phyloP scores from a whole-genome alignment of 768 basidiomycete genomes.

The Russula brevipes region DNA sequence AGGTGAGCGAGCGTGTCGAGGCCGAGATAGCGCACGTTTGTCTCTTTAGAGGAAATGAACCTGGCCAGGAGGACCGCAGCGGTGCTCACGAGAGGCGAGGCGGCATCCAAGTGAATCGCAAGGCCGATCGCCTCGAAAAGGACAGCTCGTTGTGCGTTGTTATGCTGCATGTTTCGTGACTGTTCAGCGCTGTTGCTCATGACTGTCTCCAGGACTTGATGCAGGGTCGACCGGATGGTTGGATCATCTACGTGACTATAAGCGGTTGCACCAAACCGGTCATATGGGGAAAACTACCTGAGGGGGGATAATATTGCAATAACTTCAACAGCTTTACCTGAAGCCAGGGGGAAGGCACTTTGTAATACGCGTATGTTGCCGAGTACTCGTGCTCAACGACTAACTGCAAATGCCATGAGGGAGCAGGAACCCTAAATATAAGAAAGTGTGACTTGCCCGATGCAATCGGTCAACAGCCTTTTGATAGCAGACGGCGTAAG shows the following conservation, averaged over 20 bases:
- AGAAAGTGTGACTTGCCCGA: constrained; percentile 46
- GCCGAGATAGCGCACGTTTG: constrained; percentile 95
- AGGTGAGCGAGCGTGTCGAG: constrained; percentile 98
- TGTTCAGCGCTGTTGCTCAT: constrained; percentile 91
- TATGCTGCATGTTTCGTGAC: constrained; percentile 93
- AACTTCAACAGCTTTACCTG: constrained; percentile 93
- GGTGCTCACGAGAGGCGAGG: constrained; percentile 78
- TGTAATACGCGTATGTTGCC: constrained; percentile 92
- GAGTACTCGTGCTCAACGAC: constrained; percentile 88
- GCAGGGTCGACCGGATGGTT: constrained; percentile 67
- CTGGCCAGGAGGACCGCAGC: constrained; percentile 89
- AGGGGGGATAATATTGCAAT: constrained; percentile 92
- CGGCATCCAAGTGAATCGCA: constrained; percentile 92
- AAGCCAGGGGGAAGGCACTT: constrained; percentile 95
- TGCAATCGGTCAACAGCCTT: constrained; percentile 89
- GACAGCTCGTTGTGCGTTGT: constrained; percentile 97
- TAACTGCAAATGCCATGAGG: constrained; percentile 46
- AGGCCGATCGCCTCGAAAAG: constrained; percentile 96
- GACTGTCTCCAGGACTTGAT: constrained; percentile 80
- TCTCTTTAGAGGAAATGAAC: constrained; percentile 97
- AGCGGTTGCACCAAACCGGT: not conserved
- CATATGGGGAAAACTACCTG: constrained; percentile 51
- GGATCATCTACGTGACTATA: constrained; percentile 62
- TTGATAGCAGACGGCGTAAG: constrained; percentile 87
- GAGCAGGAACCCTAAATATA: not conserved